Evolutionary conservation across 352 stramenopile species (phyloP), one percentile per base, ranked within the genome.

Genomic region (Pythium guiyangense): DNA sequence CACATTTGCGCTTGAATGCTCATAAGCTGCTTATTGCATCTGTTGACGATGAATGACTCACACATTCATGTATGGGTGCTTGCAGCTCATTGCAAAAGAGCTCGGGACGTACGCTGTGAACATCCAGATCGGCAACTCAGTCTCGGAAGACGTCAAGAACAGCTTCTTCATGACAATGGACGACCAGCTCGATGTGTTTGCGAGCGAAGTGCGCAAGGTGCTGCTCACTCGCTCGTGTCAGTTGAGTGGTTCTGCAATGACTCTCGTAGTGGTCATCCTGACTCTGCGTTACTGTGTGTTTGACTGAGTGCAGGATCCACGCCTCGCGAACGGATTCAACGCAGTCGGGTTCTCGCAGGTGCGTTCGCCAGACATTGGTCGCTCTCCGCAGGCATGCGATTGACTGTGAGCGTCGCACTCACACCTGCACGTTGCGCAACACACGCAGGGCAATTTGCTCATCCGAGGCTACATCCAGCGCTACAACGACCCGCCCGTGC

Each of bases 151-250:
- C 64, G 85, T 93, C 20, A 77, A 84, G n/a, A 97, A 98, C 71
- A 96, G 89, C 45, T 98, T 96, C 65, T 86, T 98, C 54, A 61
- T 97, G 53, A 97, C 76, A 17, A 97, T 98, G 90, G 78, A 97
- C 63, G 80, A 81, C 9, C 85, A 92, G 49, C 77, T 97, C 12
- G 88, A 96, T 20, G 65, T 88, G 48, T 98, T 98, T 73, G 90
- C 93, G 1, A 63, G 76, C n/a, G 72, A 77, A 49, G 76, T 98
- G 34, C 65, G 60, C 57, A 58, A 78, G 69, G 84, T 93, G 49
- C 25, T 58, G n/a, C 29, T 34, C 22, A 22, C 22, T 22, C 22
- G 22, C 0, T 37, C 31, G 8, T 37, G 20, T 31, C 18, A 43
- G 35, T 42, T 8, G 46, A 27, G 34, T 8, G 1, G 22, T 12